A percentile compares a stretch with the other conserved stretches of the same genome.
Evolutionary conservation across 208 protist species (phyloP).

Genomic region (Trypanosoma mega): DNA sequence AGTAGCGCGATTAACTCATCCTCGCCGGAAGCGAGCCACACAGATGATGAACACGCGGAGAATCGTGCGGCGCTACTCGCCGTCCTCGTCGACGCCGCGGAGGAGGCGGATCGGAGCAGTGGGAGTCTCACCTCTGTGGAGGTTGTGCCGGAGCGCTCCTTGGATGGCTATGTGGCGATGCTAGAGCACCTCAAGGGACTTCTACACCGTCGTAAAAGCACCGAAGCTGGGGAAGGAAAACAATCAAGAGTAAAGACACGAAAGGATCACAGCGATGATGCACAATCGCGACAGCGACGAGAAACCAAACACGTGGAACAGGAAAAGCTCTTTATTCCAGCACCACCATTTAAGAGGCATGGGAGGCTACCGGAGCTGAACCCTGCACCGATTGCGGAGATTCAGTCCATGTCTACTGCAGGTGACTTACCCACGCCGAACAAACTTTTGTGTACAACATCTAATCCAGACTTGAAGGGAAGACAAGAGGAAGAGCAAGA

Average conservation of each 20-base stretch:
- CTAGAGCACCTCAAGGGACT: conserved; percentile 78
- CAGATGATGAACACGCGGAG: not conserved
- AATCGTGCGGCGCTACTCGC: not conserved
- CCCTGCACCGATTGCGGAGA: not conserved
- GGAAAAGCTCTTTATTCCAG: not conserved
- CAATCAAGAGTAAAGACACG: not conserved
- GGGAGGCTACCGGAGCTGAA: not conserved
- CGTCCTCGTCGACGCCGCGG: conserved; percentile 1
- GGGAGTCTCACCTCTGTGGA: conserved; percentile 2
- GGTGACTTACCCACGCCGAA: conserved; percentile 6
- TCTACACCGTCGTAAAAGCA: conserved; percentile 26
- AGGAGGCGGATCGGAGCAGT: conserved; percentile 1
- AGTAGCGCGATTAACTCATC: not conserved
- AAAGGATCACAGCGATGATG: too few species aligned
- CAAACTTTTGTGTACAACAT: not conserved
- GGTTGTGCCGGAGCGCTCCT: conserved; percentile 22
- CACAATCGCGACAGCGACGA: too few species aligned
- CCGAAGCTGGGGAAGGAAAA: not conserved
- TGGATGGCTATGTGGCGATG: conserved; percentile 80
- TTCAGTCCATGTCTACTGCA: not conserved
- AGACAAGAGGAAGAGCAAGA: not conserved
- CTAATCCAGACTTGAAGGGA: not conserved
- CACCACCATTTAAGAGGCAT: not conserved
- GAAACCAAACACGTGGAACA: not conserved
- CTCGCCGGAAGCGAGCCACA: not conserved